A percentile compares a stretch with the other conserved stretches of the same genome.
Evolutionary conservation across 2,329 filamentous ascomycete species (phyloP).

Genomic region (Venturia oleaginea): DNA sequence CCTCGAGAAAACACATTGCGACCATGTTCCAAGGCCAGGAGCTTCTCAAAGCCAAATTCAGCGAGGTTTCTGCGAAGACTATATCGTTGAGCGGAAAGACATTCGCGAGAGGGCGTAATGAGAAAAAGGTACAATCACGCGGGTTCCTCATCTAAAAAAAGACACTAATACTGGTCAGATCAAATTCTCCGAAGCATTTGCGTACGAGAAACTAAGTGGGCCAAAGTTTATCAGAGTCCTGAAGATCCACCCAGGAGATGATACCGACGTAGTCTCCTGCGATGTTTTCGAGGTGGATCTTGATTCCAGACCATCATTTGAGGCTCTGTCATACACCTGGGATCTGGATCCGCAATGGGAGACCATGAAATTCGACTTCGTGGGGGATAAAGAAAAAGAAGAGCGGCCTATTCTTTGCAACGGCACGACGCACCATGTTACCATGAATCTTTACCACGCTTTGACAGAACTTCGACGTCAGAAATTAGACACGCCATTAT

Average conservation of each 20-base stretch:
- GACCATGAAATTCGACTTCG: background rate
- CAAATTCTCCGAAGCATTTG: constrained; percentile 1
- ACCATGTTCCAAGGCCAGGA: background rate
- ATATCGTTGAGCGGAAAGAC: constrained; percentile 11
- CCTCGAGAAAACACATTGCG: background rate
- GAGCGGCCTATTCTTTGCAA: constrained; percentile 20
- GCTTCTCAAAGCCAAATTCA: constrained; percentile 12
- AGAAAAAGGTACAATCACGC: constrained; percentile 8
- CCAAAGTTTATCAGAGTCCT: constrained; percentile 8
- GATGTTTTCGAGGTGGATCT: constrained; percentile 12
- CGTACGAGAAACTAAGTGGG: constrained; percentile 2
- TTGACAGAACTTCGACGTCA: constrained; percentile 6
- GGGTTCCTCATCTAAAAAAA: background rate
- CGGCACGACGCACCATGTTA: constrained; percentile 23
- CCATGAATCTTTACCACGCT: constrained; percentile 21
- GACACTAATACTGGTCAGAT: background rate
- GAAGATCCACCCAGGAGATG: constrained; percentile 6
- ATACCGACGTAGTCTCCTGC: constrained; percentile 12
- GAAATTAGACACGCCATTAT: background rate
- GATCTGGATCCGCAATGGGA: constrained; percentile 9
- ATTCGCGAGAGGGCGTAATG: constrained; percentile 11
- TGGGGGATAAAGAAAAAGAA: constrained; percentile 10
- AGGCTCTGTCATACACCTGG: constrained; percentile 14
- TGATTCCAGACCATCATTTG: constrained; percentile 6
- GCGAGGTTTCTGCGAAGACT: constrained; percentile 13